phyloP scores from a whole-genome alignment of 495 filamentous ascomycete species.

The Penicillium coprophilum region DNA sequence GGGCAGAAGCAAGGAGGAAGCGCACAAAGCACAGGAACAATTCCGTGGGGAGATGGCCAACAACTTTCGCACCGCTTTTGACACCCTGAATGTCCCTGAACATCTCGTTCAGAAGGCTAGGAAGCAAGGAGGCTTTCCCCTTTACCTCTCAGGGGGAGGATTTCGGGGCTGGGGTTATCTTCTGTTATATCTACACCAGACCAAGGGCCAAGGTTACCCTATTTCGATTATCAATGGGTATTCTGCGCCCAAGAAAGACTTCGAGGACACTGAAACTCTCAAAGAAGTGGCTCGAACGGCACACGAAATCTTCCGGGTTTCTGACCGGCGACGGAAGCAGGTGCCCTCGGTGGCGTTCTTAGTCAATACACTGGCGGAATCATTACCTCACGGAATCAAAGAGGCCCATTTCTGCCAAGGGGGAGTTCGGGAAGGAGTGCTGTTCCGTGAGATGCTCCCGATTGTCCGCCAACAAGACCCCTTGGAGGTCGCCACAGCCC shows the following conservation, averaged over 20 bases:
- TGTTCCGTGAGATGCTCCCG: constrained; percentile 64
- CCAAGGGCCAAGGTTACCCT: constrained; percentile 70
- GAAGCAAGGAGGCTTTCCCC: constrained; percentile 57
- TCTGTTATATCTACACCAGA: constrained; percentile 60
- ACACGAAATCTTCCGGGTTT: constrained; percentile 71
- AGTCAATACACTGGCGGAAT: constrained; percentile 66
- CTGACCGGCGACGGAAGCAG: constrained; percentile 74
- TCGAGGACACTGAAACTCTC: constrained; percentile 60
- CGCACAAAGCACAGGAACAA: constrained; percentile 29
- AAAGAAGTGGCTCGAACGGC: constrained; percentile 47
- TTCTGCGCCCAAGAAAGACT: constrained; percentile 57
- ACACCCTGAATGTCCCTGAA: constrained; percentile 54
- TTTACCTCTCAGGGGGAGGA: constrained; percentile 84
- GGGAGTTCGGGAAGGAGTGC: constrained; percentile 79
- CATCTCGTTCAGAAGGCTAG: constrained; percentile 45
- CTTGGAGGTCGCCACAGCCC: constrained; percentile 57
- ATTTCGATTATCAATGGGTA: constrained; percentile 86
- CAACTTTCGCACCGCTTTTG: constrained; percentile 62
- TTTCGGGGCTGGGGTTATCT: constrained; percentile 91
- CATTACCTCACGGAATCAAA: constrained; percentile 64
- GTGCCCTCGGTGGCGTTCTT: constrained; percentile 82
- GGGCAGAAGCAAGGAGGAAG: constrained; percentile 30
- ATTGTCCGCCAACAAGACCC: constrained; percentile 62
- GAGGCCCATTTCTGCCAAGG: constrained; percentile 80
- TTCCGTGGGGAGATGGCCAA: constrained; percentile 57